Evolutionary conservation across 1,284 basidiomycete genomes (phyloP), one percentile per base, ranked within the genome.

Genomic region (Fomes fomentarius): DNA sequence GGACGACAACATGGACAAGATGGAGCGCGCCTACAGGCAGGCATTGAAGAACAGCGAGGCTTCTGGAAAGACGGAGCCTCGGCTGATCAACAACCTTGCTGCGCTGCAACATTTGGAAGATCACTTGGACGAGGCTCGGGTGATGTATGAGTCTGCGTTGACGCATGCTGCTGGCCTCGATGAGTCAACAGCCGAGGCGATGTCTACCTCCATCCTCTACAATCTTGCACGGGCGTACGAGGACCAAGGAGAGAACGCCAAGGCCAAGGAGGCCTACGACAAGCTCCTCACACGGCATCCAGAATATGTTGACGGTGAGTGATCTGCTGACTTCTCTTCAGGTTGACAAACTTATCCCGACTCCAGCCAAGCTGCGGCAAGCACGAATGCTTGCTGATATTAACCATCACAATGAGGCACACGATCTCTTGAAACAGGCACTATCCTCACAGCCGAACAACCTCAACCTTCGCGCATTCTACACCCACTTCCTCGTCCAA

Each of bases 191-290:
- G 80, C 80, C 0, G 89, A 92, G 66, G 80, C 76, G 1, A 81
- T 91, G 71, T 85, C 90, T 42, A 94, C 92, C 0, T 87, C 91
- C 0, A 83, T 94, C 28, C 72, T 94, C 46, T 97, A 93, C 72
- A 97, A 98, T 67, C 83, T 96, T 15, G 95, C 89, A 0, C 78
- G 94, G 52, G 85, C 90, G 14, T 94, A 93, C 64, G 95, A 98
- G 69, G 91, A 94, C 50, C 78, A 83, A 52, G 88, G 89, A 0
- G 86, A 92, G 39, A 76, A 80, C 3, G 76, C 72, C 1, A 80
- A 87, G 63, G 94, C 94, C 10, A 86, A 81, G 57, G 89, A 90
- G 61, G 92, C 92, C 6, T 97, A 95, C 64, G 84, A 89, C 42
- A 93, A 93, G 67, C 77, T 98, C 6, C 71, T 97, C 25, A 75